Conservation (phyloP, 306 rosid species). For the Castanea crenata region DNA sequence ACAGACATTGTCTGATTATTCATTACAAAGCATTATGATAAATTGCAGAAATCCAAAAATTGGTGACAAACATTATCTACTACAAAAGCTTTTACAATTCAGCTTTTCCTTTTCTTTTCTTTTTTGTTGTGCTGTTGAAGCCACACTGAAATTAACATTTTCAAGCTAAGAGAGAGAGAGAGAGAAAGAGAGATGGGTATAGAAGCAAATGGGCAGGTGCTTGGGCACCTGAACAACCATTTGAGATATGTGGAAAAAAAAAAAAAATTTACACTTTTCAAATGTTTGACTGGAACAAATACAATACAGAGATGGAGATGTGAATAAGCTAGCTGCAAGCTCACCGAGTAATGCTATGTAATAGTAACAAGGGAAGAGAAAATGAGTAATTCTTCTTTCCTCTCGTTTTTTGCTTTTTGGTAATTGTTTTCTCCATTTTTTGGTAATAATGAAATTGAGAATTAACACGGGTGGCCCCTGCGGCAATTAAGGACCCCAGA, state of each 20-base stretch:
- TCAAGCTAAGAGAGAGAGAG: no score
- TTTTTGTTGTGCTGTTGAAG: no score
- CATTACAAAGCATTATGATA: no score
- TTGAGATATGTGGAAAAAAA: constrained; percentile 2
- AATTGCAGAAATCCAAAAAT: no score
- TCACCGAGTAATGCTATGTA: constrained; percentile 45
- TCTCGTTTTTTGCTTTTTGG: constrained; percentile 21
- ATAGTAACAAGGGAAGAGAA: constrained; percentile 47
- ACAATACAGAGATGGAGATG: constrained; percentile 29
- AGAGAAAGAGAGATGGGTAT: no score
- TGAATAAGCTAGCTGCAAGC: constrained; percentile 46
- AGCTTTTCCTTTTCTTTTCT: no score
- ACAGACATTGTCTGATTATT: no score
- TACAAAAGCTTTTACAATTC: no score
- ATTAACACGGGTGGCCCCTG: constrained; percentile 61
- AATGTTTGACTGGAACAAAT: constrained; percentile 49
- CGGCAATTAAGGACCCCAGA: constrained; percentile 81
- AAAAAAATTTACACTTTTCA: constrained; percentile 55
- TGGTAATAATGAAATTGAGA: constrained; percentile 17
- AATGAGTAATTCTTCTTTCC: constrained; percentile 46
- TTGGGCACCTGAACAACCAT: background rate
- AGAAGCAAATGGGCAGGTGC: no score
- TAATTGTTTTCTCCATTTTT: background rate
- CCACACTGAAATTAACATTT: no score
- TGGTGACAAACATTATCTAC: no score